phyloP scores from a whole-genome alignment of 2,329 filamentous ascomycete species.

The Aspergillus sp. region DNA sequence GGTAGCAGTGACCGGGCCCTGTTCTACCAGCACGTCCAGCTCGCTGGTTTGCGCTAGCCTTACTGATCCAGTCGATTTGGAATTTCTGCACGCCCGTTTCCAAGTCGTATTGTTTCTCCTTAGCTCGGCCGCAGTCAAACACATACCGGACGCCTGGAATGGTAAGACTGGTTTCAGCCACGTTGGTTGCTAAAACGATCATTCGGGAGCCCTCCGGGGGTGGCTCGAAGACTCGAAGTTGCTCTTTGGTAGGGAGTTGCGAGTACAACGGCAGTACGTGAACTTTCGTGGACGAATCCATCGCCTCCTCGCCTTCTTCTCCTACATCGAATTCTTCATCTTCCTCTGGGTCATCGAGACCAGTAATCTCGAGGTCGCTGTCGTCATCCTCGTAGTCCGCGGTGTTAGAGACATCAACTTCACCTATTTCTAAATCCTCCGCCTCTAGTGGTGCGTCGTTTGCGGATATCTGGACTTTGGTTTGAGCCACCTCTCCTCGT shows the following conservation, averaged over 20 bases:
- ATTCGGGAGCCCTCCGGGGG: conserved; percentile 79
- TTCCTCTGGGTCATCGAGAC: conserved; percentile 59
- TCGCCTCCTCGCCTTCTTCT: conserved; percentile 44
- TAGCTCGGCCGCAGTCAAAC: conserved; percentile 89
- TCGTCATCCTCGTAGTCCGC: conserved; percentile 56
- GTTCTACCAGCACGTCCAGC: conserved; percentile 93
- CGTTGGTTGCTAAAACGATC: conserved; percentile 91
- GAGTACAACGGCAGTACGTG: conserved; percentile 95
- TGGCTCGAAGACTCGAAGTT: conserved; percentile 84
- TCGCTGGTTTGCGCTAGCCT: conserved; percentile 89
- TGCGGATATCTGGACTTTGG: conserved; percentile 72
- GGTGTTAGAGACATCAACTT: conserved; percentile 46
- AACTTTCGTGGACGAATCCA: conserved; percentile 65
- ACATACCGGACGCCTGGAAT: conserved; percentile 95
- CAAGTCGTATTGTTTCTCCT: conserved; percentile 88
- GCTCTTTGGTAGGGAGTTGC: conserved; percentile 83
- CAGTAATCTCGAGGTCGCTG: conserved; percentile 61
- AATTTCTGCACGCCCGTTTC: conserved; percentile 92
- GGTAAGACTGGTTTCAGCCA: conserved; percentile 94
- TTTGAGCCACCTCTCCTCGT: conserved; percentile 54
- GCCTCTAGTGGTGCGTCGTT: conserved; percentile 76
- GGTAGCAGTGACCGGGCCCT: conserved; percentile 92
- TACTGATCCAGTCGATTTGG: conserved; percentile 94
- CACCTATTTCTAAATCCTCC: conserved; percentile 82
- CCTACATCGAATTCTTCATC: conserved; percentile 71